Conservation (phyloP, 805 yeast genomes). For the Ogataea nonfermentans region DNA sequence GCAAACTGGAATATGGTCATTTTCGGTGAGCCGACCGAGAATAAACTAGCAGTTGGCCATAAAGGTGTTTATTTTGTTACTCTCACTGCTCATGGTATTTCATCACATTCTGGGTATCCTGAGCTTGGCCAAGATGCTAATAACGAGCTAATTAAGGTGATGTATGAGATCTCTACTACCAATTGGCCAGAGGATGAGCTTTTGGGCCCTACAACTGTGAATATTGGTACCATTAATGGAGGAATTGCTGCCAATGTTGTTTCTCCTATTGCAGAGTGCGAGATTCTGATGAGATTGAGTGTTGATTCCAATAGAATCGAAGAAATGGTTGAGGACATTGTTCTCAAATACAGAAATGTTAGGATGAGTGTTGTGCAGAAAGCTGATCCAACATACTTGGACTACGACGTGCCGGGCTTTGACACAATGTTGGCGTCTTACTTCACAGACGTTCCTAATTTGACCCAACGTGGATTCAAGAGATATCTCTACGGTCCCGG, state of each 20-base stretch:
- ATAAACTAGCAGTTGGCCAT: slow-evolving; percentile 66
- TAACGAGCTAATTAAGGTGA: slow-evolving; percentile 49
- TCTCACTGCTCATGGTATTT: slow-evolving; percentile 49
- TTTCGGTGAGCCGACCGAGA: slow-evolving; percentile 77
- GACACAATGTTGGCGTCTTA: slow-evolving; percentile 40
- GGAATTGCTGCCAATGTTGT: slow-evolving; percentile 69
- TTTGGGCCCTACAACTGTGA: slow-evolving; percentile 61
- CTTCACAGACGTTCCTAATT: slow-evolving; percentile 46
- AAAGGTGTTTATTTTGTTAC: slow-evolving; percentile 52
- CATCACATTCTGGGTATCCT: slow-evolving; percentile 71
- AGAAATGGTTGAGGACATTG: slow-evolving; percentile 35
- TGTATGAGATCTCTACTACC: slow-evolving; percentile 42
- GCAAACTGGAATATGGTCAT: slow-evolving; percentile 58
- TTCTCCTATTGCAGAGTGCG: slow-evolving; percentile 55
- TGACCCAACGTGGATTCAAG: slow-evolving; percentile 35
- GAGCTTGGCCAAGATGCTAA: slow-evolving; percentile 64
- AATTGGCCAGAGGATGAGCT: slow-evolving; percentile 50
- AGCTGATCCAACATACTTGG: slow-evolving; percentile 46
- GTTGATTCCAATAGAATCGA: slow-evolving; percentile 40
- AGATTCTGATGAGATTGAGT: slow-evolving; percentile 53
- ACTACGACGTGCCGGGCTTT: slow-evolving; percentile 64
- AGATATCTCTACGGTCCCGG: slow-evolving; percentile 70
- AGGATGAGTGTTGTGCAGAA: slow-evolving; percentile 13
- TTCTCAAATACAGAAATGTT: slow-evolving; percentile 27
- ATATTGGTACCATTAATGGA: slow-evolving; percentile 55